phyloP scores from a whole-genome alignment of 2,329 filamentous ascomycete genomes.

The Coniochaeta sp. region DNA sequence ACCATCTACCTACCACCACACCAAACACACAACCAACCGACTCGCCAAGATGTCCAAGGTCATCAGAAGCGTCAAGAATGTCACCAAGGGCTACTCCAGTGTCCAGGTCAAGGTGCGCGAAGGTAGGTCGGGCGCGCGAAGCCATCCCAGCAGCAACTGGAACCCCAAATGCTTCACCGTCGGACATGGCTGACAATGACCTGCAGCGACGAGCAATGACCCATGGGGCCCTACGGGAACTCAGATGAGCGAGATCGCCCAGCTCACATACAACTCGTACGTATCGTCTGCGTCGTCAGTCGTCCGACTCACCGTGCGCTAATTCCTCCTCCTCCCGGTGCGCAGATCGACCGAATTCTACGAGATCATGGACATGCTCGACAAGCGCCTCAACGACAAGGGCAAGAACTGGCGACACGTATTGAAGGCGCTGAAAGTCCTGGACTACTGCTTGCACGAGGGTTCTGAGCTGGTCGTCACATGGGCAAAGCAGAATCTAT shows the following conservation, averaged over 20 bases:
- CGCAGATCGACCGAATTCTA: constrained; percentile 90
- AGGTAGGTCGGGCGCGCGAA: constrained; percentile 53
- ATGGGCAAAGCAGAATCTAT: constrained; percentile 96
- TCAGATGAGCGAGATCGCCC: constrained; percentile 97
- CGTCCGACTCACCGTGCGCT: not conserved
- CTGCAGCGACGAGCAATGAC: constrained; percentile 83
- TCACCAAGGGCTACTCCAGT: constrained; percentile 95
- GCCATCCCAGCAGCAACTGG: constrained; percentile 13
- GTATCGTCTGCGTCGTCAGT: constrained; percentile 23
- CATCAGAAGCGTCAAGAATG: constrained; percentile 96
- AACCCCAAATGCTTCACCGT: constrained; percentile 31
- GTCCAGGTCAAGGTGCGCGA: constrained; percentile 98
- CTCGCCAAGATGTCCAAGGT: constrained; percentile 84
- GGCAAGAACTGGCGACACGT: constrained; percentile 99
- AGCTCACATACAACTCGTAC: constrained; percentile 96
- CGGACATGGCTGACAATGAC: not conserved
- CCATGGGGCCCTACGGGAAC: constrained; percentile 97
- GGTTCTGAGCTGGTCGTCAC: constrained; percentile 94
- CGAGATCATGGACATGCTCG: constrained; percentile 99
- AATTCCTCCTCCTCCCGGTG: not conserved
- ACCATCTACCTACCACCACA: not conserved
- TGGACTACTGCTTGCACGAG: constrained; percentile 97
- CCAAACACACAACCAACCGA: not conserved
- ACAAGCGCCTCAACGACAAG: constrained; percentile 97
- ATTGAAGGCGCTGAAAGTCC: constrained; percentile 91